Base-by-base conservation (phyloP, 148 eudicot genomes). In the Chenopodium suecicum region DNA sequence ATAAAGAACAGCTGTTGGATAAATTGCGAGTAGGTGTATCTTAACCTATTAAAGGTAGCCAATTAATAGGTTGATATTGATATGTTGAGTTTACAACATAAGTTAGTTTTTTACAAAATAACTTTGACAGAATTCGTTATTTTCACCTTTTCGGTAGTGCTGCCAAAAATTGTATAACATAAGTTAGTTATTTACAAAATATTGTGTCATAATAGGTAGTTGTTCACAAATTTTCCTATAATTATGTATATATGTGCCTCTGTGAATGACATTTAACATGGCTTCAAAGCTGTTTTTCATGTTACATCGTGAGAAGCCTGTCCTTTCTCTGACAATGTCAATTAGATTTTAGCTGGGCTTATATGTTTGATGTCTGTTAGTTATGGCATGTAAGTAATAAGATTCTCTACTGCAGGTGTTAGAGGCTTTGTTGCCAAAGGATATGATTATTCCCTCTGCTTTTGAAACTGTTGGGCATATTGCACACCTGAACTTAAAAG, bases 381-480 rank as follows among this genome's bases (percentile, higher is more conserved):
- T 13, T 58, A 4, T 25, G 17, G 17, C 60, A 4, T 27, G 70
- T 62, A 11, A 80, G 14, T 71, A 32, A 12, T 31, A 23, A 56
- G 31, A 44, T 20, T 70, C 11, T 20, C 66, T 20, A 65, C 70
- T 85, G 86, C 91, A 96, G 99, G 80, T 96, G 29, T 89, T 94
- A 66, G 92, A 90, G 84, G 92, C 88, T 62, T 89, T 96, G 87
- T 86, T 96, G 75, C 98, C 99, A 10, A 80, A 85, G 72, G 90
- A 86, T 68, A 73, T 87, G 90, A 84, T 88, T 80, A 76, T 94
- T 84, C 97, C 98, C 86, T 91, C 98, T 32, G 90, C 94, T 71
- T 96, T 92, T 83, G 99, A 94, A 87, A 88, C 88, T 25, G 95
- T 96, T 69, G 99, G 99, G 32, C 99, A 96, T 87, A 94, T 96